Base-by-base conservation (phyloP, 495 filamentous ascomycete genomes). In the Xylaria venustula region DNA sequence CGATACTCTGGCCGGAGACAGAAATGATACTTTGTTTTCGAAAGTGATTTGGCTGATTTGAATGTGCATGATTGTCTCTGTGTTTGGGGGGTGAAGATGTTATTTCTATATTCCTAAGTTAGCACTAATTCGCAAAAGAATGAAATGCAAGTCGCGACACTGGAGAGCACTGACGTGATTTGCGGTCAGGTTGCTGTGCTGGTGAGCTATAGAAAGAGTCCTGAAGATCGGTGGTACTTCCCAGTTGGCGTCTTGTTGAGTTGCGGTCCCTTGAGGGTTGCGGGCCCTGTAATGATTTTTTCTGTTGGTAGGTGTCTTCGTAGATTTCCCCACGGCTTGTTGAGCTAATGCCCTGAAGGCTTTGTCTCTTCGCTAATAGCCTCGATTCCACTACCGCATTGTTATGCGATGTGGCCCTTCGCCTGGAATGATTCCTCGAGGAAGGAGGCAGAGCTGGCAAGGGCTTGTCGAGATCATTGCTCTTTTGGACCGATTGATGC, bases 281-380 rank as follows among this genome's bases (percentile, higher is more conserved):
- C 20, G 47, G 6, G 46, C 15, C 37, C 34, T 68, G 63, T 12
- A 44, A 28, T 53, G 58, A 62, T 28, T 46, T 23, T 9, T 55
- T 61, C 6, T 49, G 44, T 7, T 58, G 41, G 25, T 52, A 54
- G 4, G 30, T 60, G 30, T 67, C 60, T 14, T 61, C 34, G 30
- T 49, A 19, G 14, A 48, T 9, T 6, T 61, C 62, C 0, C 41
- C 60, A 14, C 49, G 59, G 23, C 17, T 54, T 9, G 48, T 8
- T 5, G 66, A 64, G 25, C 67, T 70, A n/a, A 74, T 52, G 15
- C 62, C 65, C 14, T 72, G 69, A 14, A 69, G 32, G 37, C 68
- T 74, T 32, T 70, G 66, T 14, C 66, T 64, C 57, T 65, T 70
- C 25, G 63, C 68, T 2, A 68, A 54, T n/a, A 28, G 34, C 45